Conservation (phyloP, 2,329 filamentous ascomycete species). For the Pseudocercospora crystallina region DNA sequence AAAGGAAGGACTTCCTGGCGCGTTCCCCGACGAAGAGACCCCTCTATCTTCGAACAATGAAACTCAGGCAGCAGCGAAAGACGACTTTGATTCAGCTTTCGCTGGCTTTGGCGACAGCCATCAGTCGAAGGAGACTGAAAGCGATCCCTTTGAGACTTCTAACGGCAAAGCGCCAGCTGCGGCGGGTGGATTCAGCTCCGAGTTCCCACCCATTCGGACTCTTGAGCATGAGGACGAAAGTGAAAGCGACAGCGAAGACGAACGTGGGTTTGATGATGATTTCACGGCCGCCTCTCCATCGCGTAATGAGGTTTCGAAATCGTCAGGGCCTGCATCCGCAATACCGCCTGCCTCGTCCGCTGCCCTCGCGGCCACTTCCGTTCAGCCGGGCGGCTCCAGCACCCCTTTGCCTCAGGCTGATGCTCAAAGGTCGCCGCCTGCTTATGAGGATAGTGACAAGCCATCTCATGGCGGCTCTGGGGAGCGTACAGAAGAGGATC, state of each 20-base stretch:
- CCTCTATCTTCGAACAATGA: constrained; percentile 48
- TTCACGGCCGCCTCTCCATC: constrained; percentile 66
- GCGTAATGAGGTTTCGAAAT: not conserved
- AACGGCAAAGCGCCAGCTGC: constrained; percentile 37
- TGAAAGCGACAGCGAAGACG: constrained; percentile 64
- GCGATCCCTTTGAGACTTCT: constrained; percentile 47
- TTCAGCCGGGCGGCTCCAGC: constrained; percentile 1
- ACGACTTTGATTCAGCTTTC: constrained; percentile 84
- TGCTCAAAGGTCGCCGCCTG: constrained; percentile 59
- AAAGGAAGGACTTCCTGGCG: constrained; percentile 45
- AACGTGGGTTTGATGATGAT: constrained; percentile 82
- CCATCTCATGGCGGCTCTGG: constrained; percentile 36
- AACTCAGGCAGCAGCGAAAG: constrained; percentile 42
- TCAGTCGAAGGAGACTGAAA: constrained; percentile 25
- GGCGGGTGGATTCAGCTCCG: constrained; percentile 43
- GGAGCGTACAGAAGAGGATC: constrained; percentile 28
- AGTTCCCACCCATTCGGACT: constrained; percentile 93
- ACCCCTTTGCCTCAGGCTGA: constrained; percentile 51
- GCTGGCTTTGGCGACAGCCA: constrained; percentile 62
- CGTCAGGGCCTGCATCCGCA: not conserved
- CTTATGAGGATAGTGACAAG: constrained; percentile 49
- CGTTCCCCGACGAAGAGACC: constrained; percentile 50
- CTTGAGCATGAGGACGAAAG: constrained; percentile 81
- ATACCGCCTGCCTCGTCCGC: constrained; percentile 2
- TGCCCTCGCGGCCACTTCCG: constrained; percentile 1